Conservation (phyloP, 148 eudicot genomes). For the Camellia sinensis region DNA sequence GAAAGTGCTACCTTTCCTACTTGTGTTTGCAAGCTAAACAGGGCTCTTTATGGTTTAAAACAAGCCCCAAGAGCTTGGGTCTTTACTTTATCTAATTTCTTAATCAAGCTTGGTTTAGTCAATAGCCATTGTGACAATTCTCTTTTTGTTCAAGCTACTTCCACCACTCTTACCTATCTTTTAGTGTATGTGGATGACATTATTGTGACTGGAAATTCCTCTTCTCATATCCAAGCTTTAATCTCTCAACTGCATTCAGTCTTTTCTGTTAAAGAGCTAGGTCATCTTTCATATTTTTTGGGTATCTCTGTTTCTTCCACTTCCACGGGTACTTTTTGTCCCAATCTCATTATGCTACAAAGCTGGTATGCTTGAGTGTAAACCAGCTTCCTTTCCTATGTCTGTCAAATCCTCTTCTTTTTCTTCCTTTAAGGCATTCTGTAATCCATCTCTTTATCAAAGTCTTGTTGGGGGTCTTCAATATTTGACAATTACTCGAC, state of each 20-base stretch:
- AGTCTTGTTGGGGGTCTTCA: too few species aligned
- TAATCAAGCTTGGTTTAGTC: not conserved
- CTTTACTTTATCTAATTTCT: not conserved
- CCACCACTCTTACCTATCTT: not conserved
- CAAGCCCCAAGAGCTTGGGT: not conserved
- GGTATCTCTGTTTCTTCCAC: too few species aligned
- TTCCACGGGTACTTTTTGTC: too few species aligned
- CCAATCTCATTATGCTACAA: too few species aligned
- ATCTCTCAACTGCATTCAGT: not conserved
- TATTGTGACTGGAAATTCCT: not conserved
- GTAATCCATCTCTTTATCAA: too few species aligned
- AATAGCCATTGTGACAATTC: not conserved
- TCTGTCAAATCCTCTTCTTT: too few species aligned
- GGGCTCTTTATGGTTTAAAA: not conserved
- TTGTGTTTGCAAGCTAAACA: not conserved
- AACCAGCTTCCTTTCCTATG: too few species aligned
- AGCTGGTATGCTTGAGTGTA: too few species aligned
- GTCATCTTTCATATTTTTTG: too few species aligned
- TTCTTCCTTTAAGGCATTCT: too few species aligned
- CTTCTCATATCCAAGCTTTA: not conserved
- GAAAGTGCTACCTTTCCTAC: not conserved
- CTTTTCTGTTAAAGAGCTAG: too few species aligned
- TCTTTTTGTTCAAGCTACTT: not conserved
- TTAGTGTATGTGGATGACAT: not conserved
- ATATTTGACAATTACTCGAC: too few species aligned